Evolutionary conservation across 306 rosid species (phyloP).

Genomic region (Vicia villosa): DNA sequence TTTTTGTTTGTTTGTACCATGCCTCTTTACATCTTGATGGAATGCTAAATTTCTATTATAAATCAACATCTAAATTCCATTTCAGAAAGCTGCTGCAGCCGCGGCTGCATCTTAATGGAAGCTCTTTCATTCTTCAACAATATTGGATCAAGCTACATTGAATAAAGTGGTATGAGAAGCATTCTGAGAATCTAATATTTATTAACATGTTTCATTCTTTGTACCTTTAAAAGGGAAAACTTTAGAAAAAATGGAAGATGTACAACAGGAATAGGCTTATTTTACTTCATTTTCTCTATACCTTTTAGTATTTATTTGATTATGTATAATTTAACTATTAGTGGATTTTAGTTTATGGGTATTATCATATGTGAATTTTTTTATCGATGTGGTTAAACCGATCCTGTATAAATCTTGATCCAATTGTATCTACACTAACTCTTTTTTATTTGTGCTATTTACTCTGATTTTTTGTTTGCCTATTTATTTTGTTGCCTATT

Average conservation of each 20-base stretch:
- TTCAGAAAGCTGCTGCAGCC: conserved; percentile 66
- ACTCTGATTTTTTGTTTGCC: no score
- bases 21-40: neutral
- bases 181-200: neutral
- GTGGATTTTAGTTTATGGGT: no score
- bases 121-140: neutral
- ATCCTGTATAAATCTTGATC: no score
- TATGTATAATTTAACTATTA: no score
- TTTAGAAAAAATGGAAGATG: neutral
- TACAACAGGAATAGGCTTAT: neutral
- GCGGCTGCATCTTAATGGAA: conserved; percentile 41
- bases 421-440: no score
- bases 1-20: neutral
- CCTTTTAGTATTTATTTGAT: neutral
- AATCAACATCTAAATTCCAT: conserved; percentile 1
- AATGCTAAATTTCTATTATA: neutral
- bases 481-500: no score
- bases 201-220: neutral
- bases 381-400: no score
- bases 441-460: no score
- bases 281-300: neutral
- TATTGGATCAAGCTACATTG: neutral
- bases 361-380: no score
- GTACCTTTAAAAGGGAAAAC: neutral
- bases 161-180: neutral